Conservation (phyloP, 2,329 filamentous ascomycete species). For the Beauveria brongniartii region DNA sequence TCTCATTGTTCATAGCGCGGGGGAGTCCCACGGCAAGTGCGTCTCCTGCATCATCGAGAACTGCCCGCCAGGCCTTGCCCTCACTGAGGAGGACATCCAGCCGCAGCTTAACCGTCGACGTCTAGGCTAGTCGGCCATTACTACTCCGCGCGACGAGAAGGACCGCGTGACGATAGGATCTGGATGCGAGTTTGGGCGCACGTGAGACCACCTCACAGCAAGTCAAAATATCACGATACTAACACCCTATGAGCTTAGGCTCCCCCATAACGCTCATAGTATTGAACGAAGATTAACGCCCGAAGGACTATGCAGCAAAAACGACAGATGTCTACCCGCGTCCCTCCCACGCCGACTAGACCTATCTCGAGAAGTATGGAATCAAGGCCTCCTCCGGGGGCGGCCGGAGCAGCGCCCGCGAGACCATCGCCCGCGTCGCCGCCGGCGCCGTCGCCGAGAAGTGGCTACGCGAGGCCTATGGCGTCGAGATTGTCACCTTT, state of each 20-base stretch:
- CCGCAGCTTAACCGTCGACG: slow-evolving; percentile 87
- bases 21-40: slow-evolving; percentile 75
- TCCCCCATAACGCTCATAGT: slow-evolving; percentile 86
- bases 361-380: slow-evolving; percentile 95
- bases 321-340: slow-evolving; percentile 54
- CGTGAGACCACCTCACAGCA: slow-evolving; percentile 24
- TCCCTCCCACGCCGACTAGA: slow-evolving; percentile 92
- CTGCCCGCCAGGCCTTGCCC: slow-evolving; percentile 76
- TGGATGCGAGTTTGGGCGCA: slow-evolving; percentile 82
- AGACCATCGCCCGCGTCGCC: slow-evolving; percentile 89
- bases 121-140: slow-evolving; percentile 82
- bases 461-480: slow-evolving; percentile 72
- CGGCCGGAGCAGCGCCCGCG: slow-evolving; percentile 82
- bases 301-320: slow-evolving; percentile 71
- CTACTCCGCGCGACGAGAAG: slow-evolving; percentile 90
- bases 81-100: slow-evolving; percentile 84
- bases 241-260: slow-evolving; percentile 43
- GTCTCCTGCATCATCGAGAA: slow-evolving; percentile 95
- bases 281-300: slow-evolving; percentile 85
- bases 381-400: slow-evolving; percentile 87
- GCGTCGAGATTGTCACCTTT: slow-evolving; percentile 86
- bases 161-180: slow-evolving; percentile 89
- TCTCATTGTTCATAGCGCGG: slow-evolving; percentile 29
- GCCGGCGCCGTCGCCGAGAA: slow-evolving; percentile 91
- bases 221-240: background rate